Evolutionary conservation across 345 rosid species (phyloP), one percentile per base, ranked within the genome.

Genomic region (Acer yangbiense): DNA sequence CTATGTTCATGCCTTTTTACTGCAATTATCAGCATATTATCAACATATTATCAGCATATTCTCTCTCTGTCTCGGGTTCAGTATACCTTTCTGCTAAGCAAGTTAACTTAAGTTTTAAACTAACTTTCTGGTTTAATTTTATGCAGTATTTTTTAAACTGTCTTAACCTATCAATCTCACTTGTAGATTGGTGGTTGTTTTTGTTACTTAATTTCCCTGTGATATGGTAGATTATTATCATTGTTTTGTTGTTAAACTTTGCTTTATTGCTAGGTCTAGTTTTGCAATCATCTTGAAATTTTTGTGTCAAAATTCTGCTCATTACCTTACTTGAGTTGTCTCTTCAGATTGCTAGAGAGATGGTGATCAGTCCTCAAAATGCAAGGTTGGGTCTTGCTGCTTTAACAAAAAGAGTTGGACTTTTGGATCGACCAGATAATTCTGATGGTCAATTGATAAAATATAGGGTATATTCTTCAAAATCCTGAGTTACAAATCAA

Each of bases 301-400:
- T 71, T 78, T 50, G 50, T 39, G 77, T 21, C 21, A 70, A 29
- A 71, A 52, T 64, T 21, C 25, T 27, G 9, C 25, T 46, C 27
- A 41, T 67, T 57, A 58, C 9, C 57, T 69, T 58, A 77, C 35
- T 73, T 23, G 39, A 64, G 39, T 72, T 77, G 7, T 83, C 76
- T 74, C 75, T 82, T 77, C 83, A 95, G 99, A 91, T 95, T 83
- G 98, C 94, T 3, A 92, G 99, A 78, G 99, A 95, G 85, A 93
- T 95, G 99, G 98, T 89, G 76, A 93, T 95, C 83, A 93, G 97
- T 76, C 97, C 98, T 58, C 98, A 95, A 86, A 93, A 93, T 82
- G 86, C 93, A 66, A 90, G 81, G 86, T 43, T 95, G 81, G 98
- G 98, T 64, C 92, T 95, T 54, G 87, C 91, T 46, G 77, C 82